Base-by-base conservation (phyloP, 129 eudicot species). In the Arctium lappa region DNA sequence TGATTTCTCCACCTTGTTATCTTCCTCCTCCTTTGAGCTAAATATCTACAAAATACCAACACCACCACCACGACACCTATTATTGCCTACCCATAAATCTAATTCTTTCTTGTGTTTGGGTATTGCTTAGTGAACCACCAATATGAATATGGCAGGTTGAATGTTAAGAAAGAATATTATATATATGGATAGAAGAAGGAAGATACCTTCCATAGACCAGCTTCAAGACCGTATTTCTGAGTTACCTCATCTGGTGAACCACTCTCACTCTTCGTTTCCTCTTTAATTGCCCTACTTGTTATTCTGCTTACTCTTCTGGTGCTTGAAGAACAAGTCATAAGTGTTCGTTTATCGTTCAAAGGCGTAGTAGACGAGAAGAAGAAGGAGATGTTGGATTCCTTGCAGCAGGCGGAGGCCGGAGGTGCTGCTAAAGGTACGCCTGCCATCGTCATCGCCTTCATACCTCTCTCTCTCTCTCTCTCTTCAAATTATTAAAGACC, bases 161-260 rank as follows among this genome's bases (percentile, higher is more conserved):
- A 33, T 33, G 27, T 33, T 33, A 33, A 2, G 31, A 73, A 56
- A 9, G 40, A 62, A 5, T 72, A 22, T 22, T 22, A 22, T 22
- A 22, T 22, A 22, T 75, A 75, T 6, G 62, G 31, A 66, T 2
- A 34, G 27, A 73, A 31, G 1, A 15, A 3, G 62, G 48, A 63
- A 15, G 11, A 2, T 82, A 95, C 99, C 97, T 95, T 90, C 97
- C 98, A 95, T 27, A 95, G 89, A 65, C 94, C 98, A 77, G 91
- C 99, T 91, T 95, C 99, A 53, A 95, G 98, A 48, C 99, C 99
- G 83, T 82, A 91, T 73, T 95, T 93, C 85, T 90, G 77, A 39
- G 98, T 91, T 6, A 95, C 72, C 39, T 91, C 99, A 66, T 95
- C 95, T 0, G 98, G 81, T 9, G 97, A 37, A 72, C 22, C 50